Evolutionary conservation across 164 flowering plant species (phyloP).

Genomic region (Hamamelis virginiana): DNA sequence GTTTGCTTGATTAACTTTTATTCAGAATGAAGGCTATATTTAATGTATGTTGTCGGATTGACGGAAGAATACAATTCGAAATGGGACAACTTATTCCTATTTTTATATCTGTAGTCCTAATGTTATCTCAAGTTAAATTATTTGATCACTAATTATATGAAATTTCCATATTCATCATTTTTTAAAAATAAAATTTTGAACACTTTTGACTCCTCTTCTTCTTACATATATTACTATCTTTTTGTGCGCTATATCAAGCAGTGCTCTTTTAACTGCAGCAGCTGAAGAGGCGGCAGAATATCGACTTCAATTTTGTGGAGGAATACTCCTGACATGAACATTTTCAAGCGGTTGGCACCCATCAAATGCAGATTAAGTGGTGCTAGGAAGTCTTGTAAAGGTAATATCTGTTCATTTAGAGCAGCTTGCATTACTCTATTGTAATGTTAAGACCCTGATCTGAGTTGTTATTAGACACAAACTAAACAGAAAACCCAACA

Average conservation of each 20-base stretch:
- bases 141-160: no score
- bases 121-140: no score
- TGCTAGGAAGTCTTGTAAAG: constrained; percentile 19
- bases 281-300: neutral
- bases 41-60: no score
- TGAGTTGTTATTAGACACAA: neutral
- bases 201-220: no score
- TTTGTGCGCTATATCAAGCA: neutral
- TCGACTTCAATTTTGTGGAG: neutral
- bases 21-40: no score
- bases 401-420: constrained; percentile 21
- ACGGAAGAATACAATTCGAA: no score
- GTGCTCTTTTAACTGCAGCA: neutral
- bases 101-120: no score
- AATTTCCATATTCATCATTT: no score
- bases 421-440: neutral
- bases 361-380: constrained; percentile 13
- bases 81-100: no score
- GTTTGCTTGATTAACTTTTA: no score
- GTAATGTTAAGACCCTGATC: neutral
- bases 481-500: neutral
- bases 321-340: constrained; percentile 23
- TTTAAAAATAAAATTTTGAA: no score
- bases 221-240: neutral
- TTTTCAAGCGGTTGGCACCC: constrained; percentile 30